Evolutionary conservation across 495 filamentous ascomycete genomes (phyloP), one percentile per base, ranked within the genome.

Genomic region (Aspergillus avenaceus): DNA sequence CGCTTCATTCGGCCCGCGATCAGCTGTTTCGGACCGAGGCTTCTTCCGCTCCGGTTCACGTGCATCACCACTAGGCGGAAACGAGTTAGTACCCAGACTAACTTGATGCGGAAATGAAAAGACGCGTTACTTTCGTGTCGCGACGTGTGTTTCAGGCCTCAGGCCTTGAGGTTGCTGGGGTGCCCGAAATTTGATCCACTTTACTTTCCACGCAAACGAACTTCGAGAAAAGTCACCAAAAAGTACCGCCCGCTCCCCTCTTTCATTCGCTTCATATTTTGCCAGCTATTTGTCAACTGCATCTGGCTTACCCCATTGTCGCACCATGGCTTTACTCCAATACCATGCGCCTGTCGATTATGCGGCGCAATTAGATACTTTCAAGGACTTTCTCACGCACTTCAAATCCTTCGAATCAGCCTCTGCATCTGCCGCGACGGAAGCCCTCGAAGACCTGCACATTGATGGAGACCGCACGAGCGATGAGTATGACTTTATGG

Each of bases 401-500:
- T 98, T 95, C 81, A 97, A 98, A 72, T 87, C 84, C 11, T 79
- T 82, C 13, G 81, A 87, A 26, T 84, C 88, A 7, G 72, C 84
- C 45, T 71, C 74, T 43, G 85, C 91, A 60, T 80, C 80, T 4
- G 77, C 88, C 50, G 82, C 85, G 45, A 76, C 80, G 42, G 80
- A 87, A 60, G 90, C 89, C 14, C 71, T 98, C 26, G 82, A 88
- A 52, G 84, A 87, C 44, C 78, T 98, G 60, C 85, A 88, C 64
- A 86, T 98, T 55, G 86, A 92, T 67, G 91, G 85, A 49, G 87
- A 91, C 72, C 84, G 85, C 56, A 78, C 85, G n/a, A 91, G 87
- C 70, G 91, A 97, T 62, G 91, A 95, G 58, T 91, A 96, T 61
- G 90, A 95, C 61, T 89, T 95, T 68, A 89, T 96, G 87, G 88